These are phyloP conservation scores for Ophiostoma novo-ulmi DNA, from an alignment of 2,329 filamentous ascomycete species.

Conservation along the genomic window DNA sequence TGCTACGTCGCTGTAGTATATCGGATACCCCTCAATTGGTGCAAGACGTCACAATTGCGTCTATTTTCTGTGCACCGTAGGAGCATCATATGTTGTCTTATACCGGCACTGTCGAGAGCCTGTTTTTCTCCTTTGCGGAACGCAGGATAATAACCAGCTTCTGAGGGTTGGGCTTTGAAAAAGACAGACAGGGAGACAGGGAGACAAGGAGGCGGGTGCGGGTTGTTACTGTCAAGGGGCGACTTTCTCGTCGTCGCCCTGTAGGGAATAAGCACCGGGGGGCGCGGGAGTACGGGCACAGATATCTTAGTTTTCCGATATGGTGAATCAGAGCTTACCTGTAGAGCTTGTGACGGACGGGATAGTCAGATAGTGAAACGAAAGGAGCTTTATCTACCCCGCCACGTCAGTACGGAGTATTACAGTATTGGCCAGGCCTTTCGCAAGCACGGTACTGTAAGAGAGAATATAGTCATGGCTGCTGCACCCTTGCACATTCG, in stretches of 20 bases:
- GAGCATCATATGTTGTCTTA: too few species aligned
- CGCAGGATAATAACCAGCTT: too few species aligned
- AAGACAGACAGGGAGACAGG: not conserved
- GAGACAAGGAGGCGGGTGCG: not conserved
- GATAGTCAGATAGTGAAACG: not conserved
- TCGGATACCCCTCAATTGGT: not conserved
- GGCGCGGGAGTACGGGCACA: not conserved
- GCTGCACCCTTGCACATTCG: not conserved
- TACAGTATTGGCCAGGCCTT: not conserved
- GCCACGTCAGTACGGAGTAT: not conserved
- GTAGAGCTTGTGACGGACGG: not conserved
- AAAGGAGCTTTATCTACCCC: not conserved
- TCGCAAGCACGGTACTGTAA: not conserved
- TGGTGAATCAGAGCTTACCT: not conserved
- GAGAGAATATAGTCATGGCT: not conserved
- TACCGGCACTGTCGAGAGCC: too few species aligned
- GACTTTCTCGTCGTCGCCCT: not conserved
- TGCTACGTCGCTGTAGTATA: not conserved
- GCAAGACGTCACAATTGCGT: slow-evolving; percentile 6
- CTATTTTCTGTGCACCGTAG: too few species aligned
- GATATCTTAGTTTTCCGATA: not conserved
- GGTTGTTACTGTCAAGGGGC: not conserved
- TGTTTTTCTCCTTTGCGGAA: not conserved
- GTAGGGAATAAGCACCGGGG: not conserved
- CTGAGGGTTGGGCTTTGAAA: too few species aligned